Conservation (phyloP, 2,329 filamentous ascomycete species). For the Paecilomyces sp. region DNA sequence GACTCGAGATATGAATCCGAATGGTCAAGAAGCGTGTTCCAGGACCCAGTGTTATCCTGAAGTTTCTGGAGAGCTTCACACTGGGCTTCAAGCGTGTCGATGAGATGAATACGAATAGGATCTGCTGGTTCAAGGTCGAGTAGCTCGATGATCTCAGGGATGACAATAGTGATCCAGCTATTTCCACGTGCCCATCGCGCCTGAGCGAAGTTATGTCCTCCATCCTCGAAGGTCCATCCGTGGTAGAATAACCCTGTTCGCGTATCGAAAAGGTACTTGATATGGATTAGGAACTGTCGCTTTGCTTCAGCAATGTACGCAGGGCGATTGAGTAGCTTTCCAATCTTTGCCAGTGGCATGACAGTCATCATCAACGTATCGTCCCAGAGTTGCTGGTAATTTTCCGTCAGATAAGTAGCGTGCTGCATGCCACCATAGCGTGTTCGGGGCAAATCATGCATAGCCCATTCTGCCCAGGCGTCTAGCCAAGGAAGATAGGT, state of each 20-base stretch:
- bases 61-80: constrained; percentile 55
- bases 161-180: constrained; percentile 72
- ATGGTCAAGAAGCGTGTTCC: constrained; percentile 68
- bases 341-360: constrained; percentile 72
- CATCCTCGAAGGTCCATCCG: constrained; percentile 69
- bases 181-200: constrained; percentile 52
- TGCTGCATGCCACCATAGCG: constrained; percentile 68
- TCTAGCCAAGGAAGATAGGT: constrained; percentile 72
- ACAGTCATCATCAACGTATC: constrained; percentile 88
- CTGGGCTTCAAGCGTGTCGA: constrained; percentile 58
- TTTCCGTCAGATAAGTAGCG: constrained; percentile 63
- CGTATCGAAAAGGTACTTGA: constrained; percentile 70
- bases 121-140: constrained; percentile 55
- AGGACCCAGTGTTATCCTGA: constrained; percentile 59
- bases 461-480: constrained; percentile 75
- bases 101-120: constrained; percentile 48
- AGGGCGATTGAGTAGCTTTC: constrained; percentile 59
- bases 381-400: constrained; percentile 73
- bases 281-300: constrained; percentile 67
- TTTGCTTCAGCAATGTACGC: constrained; percentile 73
- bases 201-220: constrained; percentile 52
- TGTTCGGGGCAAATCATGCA: constrained; percentile 67
- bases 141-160: constrained; percentile 72
- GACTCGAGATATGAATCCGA: constrained; percentile 68
- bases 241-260: constrained; percentile 70